Percentiles rank a stretch among this genome's conserved stretches.
Evolutionary conservation across 1,139 yeast genomes (phyloP).

Genomic region (Pichia sp.): DNA sequence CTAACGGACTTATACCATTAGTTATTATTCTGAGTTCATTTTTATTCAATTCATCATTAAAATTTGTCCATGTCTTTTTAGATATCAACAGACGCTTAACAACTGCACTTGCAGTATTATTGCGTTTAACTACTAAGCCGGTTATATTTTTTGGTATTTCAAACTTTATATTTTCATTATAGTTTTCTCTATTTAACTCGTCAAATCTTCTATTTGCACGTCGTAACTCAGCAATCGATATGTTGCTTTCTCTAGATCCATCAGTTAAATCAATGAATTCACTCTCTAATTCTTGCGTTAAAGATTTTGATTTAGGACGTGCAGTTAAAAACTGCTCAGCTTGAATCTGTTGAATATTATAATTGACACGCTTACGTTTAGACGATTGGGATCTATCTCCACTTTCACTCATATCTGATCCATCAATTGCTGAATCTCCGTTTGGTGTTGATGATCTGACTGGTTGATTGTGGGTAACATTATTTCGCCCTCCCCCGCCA

Average conservation of each 20-base stretch:
- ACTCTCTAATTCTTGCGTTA: conserved; percentile 7
- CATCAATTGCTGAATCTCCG: background rate
- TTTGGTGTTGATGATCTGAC: background rate
- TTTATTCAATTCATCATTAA: conserved; percentile 33
- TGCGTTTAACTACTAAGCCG: conserved; percentile 15
- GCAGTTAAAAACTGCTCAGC: conserved; percentile 22
- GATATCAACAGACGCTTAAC: conserved; percentile 34
- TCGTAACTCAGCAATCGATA: conserved; percentile 27
- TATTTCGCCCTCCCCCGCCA: conserved; percentile 1
- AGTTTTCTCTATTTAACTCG: conserved; percentile 37
- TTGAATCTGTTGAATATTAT: conserved; percentile 28
- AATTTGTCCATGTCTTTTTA: conserved; percentile 34
- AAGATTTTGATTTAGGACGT: conserved; percentile 9
- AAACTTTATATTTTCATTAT: conserved; percentile 31
- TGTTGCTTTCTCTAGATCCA: conserved; percentile 1
- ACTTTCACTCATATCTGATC: background rate
- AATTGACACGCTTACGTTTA: conserved; percentile 28
- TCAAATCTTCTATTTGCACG: conserved; percentile 33
- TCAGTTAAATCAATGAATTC: conserved; percentile 5
- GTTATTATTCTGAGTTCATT: conserved; percentile 19
- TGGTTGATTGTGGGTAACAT: background rate
- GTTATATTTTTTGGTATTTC: conserved; percentile 33
- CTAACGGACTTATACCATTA: conserved; percentile 18
- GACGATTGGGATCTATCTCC: background rate
- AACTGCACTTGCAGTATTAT: conserved; percentile 23